A percentile compares a stretch with the other conserved stretches of the same genome.
Conservation (phyloP, 75 land plant species). For the Pinus taeda region DNA sequence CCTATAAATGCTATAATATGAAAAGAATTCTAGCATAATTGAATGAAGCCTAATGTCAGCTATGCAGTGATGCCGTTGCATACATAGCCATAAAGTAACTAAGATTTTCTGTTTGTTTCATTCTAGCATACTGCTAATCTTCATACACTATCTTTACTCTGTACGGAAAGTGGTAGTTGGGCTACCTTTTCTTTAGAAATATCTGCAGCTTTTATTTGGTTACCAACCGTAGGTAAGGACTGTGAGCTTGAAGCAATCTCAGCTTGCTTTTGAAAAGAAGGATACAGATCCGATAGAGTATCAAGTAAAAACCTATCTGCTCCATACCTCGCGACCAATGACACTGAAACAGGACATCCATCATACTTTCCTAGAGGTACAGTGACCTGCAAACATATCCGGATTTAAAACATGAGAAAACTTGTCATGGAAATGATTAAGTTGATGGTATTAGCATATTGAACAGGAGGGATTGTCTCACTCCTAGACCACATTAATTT, state of each 20-base stretch:
- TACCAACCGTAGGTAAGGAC: slow-evolving; percentile 41
- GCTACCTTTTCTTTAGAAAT: slow-evolving; percentile 87
- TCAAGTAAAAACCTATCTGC: slow-evolving; percentile 90
- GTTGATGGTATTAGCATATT: not conserved
- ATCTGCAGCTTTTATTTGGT: slow-evolving; percentile 72
- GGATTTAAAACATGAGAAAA: not conserved
- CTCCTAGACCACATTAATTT: too few relatives aligned
- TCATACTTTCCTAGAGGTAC: slow-evolving; percentile 78
- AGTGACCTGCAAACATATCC: slow-evolving; percentile 44
- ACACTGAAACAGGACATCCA: slow-evolving; percentile 62
- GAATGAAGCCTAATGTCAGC: too few relatives aligned
- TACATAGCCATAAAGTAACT: too few relatives aligned
- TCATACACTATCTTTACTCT: not conserved
- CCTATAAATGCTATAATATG: too few relatives aligned
- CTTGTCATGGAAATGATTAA: not conserved
- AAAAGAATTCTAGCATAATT: too few relatives aligned
- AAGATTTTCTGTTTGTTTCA: too few relatives aligned
- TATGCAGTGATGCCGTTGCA: too few relatives aligned
- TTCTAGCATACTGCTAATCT: too few relatives aligned
- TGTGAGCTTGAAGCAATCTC: slow-evolving; percentile 32
- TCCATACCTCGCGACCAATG: slow-evolving; percentile 82
- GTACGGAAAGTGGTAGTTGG: not conserved
- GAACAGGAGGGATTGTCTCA: not conserved
- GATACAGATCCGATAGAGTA: slow-evolving; percentile 60
- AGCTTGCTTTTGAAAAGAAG: slow-evolving; percentile 62